Evolutionary conservation across 2,329 filamentous ascomycete species (phyloP), one percentile per base, ranked within the genome.

Genomic region (Nemania sp.): DNA sequence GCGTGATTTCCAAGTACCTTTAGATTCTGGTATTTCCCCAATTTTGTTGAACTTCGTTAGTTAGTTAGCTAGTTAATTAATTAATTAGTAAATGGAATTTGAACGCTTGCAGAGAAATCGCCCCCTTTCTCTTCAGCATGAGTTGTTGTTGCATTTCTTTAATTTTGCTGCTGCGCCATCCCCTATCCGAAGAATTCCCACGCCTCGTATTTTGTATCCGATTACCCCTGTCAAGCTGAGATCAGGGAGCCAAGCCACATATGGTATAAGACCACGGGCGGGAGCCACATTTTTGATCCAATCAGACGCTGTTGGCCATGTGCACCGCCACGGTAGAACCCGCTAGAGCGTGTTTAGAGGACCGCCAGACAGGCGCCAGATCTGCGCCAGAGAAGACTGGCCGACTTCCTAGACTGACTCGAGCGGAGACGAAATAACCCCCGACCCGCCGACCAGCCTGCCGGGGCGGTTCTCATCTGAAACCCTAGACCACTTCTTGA

Each of bases 261-360:
- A n/a, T 58, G 45, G 38, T 52, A 62, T 32, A 53, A 57, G 38
- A 51, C 41, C 7, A 56, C 18, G 38, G n/a, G 47, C 26, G 54
- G 41, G 35, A 54, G 27, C 35, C 45, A 20, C 20, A 59, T 20
- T 18, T 38, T 38, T 20, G 38, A 38, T 4, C 66, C 61, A 68
- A 68, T 68, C 56, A 68, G 45, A 52, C n/a, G 24, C 8, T 18
- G 20, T 32, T 29, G 13, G 18, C 41, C 15, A 24, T 15, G 41
- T 66, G 66, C 66, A 68, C 66, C 57, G 62, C 66, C 66, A 68
- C 66, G 45, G 32, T 22, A 35, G n/a, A 54, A 20, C 27, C n/a
- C n/a, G 20, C 53, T 38, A 18, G 13, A 35, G 7, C 7, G 7
- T 35, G 32, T 35, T 11, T 35, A 35, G 32, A 35, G 7, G 11